phyloP scores from a whole-genome alignment of 2,329 filamentous ascomycete genomes.

The Ambrosiella xylebori region DNA sequence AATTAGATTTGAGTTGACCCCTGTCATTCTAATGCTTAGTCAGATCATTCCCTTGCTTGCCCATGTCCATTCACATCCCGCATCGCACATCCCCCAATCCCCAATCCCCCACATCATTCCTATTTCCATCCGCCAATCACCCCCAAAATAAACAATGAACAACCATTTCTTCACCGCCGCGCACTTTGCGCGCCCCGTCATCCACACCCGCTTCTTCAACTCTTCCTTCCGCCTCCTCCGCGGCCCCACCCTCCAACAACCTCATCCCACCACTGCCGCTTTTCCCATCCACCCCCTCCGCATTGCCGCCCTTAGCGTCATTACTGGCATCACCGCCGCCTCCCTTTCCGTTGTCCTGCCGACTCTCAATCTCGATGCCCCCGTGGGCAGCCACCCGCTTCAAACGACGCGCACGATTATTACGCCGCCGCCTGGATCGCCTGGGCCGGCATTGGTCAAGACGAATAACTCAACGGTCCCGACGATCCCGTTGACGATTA shows the following conservation, averaged over 20 bases:
- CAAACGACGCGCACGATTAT: constrained; percentile 7
- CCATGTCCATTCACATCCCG: no score
- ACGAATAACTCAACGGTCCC: constrained; percentile 71
- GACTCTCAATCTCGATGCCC: constrained; percentile 6
- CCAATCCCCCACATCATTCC: background rate
- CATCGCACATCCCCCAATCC: background rate
- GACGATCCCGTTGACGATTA: constrained; percentile 57
- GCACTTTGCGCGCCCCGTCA: constrained; percentile 1
- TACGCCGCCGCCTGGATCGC: background rate
- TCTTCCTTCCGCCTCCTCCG: background rate
- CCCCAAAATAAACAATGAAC: constrained; percentile 2
- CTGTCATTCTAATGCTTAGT: background rate
- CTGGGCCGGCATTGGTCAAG: constrained; percentile 17
- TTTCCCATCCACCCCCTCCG: background rate
- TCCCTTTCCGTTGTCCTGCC: background rate
- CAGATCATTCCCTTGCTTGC: background rate
- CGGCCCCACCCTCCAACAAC: background rate
- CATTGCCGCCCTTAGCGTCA: background rate
- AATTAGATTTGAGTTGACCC: no score
- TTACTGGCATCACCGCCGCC: background rate
- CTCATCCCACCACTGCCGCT: background rate
- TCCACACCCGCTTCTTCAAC: constrained; percentile 8
- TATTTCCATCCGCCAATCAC: background rate
- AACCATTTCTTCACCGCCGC: constrained; percentile 6
- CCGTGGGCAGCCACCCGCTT: constrained; percentile 7